Evolutionary conservation across 2,329 filamentous ascomycete species (phyloP), one percentile per base, ranked within the genome.

Genomic region (Claviceps africana): DNA sequence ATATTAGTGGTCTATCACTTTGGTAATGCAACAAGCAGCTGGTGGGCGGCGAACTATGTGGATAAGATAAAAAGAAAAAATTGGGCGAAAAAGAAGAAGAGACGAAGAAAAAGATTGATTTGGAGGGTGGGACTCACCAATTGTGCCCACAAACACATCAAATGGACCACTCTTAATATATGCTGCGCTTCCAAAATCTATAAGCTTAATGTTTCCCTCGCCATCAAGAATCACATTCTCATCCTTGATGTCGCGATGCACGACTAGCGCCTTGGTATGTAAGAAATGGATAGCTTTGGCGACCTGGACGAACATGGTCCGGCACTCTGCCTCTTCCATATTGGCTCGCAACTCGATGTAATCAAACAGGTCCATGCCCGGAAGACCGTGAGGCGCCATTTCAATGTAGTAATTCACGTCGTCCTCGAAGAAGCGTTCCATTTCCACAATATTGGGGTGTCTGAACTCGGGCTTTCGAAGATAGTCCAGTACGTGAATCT

Each of bases 161-260:
- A 98, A 98, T 46, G 93, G 93, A 15, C 93, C 93, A 66, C 86
- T 96, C 72, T 95, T 96, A 73, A 97, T 95, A 66, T 98, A 98
- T 56, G 93, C 90, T 54, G 93, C 93, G 64, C 90, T 96, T 55
- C 93, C 93, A 70, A 98, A 98, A 68, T 98, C 93, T 59, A 97
- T 97, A 62, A 98, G 75, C 71, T 96, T 97, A 69, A 98, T 95
- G 59, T 86, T 84, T 28, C 91, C 90, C 65, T 97, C 90, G 37
- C 93, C 91, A 63, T 98, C 93, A 17, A 98, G 74, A 52, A 98
- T 86, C 31, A 98, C 88, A 60, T 98, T 98, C 70, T 98, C 93
- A 62, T 98, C 93, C 67, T 98, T 98, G 76, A 98, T 97, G 63
- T 98, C 93, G 37, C 93, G 85, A 68, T 98, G 93, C 11, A 98